Evolutionary conservation across 2,329 filamentous ascomycete species (phyloP), one percentile per base, ranked within the genome.

Genomic region (Pezizomycotina sp.): DNA sequence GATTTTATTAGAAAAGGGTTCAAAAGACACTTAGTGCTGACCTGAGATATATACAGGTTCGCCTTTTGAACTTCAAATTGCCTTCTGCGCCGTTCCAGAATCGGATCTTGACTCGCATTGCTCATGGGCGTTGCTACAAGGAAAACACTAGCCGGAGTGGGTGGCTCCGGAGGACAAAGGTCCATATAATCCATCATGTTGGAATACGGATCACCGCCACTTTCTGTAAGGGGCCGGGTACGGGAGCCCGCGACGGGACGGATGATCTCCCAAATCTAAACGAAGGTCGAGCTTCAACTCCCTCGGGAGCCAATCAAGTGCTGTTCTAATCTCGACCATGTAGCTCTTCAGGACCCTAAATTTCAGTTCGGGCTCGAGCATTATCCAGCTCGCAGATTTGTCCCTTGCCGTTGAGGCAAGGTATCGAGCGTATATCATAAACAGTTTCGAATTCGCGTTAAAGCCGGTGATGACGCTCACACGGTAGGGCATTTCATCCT

Each of bases 21-120:
- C n/a, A n/a, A n/a, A n/a, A n/a, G n/a, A n/a, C n/a, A n/a, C n/a
- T n/a, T n/a, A n/a, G n/a, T n/a, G n/a, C n/a, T n/a, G n/a, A n/a
- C n/a, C n/a, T n/a, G 41, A 4, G 41, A 39, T 5, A 44, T 37
- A 15, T 44, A 44, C n/a, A 44, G 33, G 16, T 44, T 44, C 3
- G 41, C 41, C 20, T 44, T 44, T 30, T 44, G 41, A 6, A 44
- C 41, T 22, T 44, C 41, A 19, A 39, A 44, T 4, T 36, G 40
- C 16, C 39, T 44, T 10, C 40, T 37, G 18, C 40, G 41, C 10
- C 41, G 41, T 15, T 44, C 41, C 14, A 37, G 41, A 23, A 39
- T 37, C 5, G 41, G 41, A n/a, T n/a, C n/a, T n/a, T n/a, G n/a
- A n/a, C n/a, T n/a, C n/a, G n/a, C n/a, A n/a, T n/a, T n/a, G n/a